Evolutionary conservation across 306 rosid species (phyloP), one percentile per base, ranked within the genome.

Genomic region (Vicia sativa): DNA sequence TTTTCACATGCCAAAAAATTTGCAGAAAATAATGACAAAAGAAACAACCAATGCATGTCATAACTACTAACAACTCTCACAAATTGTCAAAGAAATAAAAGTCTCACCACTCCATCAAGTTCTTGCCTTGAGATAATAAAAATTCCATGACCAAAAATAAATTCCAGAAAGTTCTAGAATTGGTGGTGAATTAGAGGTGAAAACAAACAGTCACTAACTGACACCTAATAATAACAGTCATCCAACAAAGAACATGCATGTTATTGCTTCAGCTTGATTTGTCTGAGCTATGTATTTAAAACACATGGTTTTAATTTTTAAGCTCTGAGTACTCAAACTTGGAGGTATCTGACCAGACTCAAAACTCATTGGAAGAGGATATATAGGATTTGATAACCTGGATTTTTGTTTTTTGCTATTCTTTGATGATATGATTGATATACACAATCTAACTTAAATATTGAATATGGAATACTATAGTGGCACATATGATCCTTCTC

Each of bases 401-500:
- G 60, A 57, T 38, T 39, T 38, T 11, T 7, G 8, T 29, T 48
- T 52, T 12, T 45, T 44, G 12, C 49, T 29, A 26, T 25, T 62
- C 29, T 65, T 73, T 10, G 34, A 37, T 70, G 42, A 71, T 18
- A 53, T 37, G 65, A 3, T 25, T 54, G 57, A 26, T 64, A 26
- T 64, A 55, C 43, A 39, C 41, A 18, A 61, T 65, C 67, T 62
- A 37, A 41, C 23, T 39, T 46, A 41, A 73, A 63, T 49, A 38
- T 48, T 61, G 60, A 50, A 18, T 34, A 41, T 23, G 64, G 41
- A 59, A 35, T 70, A 46, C 65, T 68, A n/a, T 34, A 75, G 39
- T 8, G 5, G 66, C 64, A 45, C 52, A 57, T 53, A 43, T 59
- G 62, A 31, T 35, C 62, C 46, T 34, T 55, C 29, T 64, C 11